A percentile compares a stretch with the other conserved stretches of the same genome.
Evolutionary conservation across 2,329 filamentous ascomycete genomes (phyloP).

Genomic region (Neopestalotiopsis clavispora): DNA sequence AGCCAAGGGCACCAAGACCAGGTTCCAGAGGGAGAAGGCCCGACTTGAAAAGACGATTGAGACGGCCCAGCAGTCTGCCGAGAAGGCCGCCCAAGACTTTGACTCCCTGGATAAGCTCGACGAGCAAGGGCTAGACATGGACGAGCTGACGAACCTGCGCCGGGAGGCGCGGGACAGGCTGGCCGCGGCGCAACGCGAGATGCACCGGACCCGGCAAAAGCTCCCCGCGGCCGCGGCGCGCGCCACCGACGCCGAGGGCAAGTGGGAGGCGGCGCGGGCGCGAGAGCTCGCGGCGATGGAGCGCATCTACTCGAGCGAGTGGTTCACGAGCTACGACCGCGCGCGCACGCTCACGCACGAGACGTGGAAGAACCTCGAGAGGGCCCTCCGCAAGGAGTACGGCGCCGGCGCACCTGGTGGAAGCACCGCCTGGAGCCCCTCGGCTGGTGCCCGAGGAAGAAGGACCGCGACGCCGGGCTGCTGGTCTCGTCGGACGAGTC

Average conservation of each 20-base stretch:
- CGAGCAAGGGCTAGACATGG: not conserved
- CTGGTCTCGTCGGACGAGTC: not conserved
- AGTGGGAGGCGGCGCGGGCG: not conserved
- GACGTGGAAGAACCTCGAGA: slow-evolving; percentile 6
- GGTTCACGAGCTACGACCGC: not conserved
- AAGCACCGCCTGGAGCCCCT: not conserved
- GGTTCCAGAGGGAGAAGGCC: not conserved
- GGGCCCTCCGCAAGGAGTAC: not conserved
- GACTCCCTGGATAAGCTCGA: not conserved
- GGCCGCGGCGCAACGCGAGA: not conserved
- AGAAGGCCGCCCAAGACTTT: not conserved
- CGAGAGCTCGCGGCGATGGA: not conserved
- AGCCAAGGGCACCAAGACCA: not conserved
- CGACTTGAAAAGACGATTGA: not conserved
- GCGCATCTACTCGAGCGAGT: not conserved
- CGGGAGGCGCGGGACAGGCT: not conserved
- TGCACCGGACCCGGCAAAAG: not conserved
- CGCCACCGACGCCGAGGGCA: not conserved
- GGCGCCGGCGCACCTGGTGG: not conserved
- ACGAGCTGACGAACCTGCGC: not conserved
- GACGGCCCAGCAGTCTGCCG: not conserved
- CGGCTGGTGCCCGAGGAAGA: not conserved
- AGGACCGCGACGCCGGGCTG: not conserved
- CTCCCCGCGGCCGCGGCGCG: not conserved
- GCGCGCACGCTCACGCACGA: not conserved